Conservation (phyloP, 306 rosid species). For the Casuarina glauca region DNA sequence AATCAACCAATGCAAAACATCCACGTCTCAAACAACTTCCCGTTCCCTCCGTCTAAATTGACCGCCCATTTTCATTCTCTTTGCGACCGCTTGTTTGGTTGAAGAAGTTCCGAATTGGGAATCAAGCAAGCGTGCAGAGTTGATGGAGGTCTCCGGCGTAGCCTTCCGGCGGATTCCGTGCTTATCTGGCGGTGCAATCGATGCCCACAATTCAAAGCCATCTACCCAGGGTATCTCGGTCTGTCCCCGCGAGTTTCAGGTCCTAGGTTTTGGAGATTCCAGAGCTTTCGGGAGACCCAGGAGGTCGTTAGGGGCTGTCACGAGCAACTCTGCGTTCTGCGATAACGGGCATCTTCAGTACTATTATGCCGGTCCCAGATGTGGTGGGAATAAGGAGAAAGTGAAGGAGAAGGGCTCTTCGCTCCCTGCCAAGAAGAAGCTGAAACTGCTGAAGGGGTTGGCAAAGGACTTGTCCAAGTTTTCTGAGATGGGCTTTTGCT, state of each 20-base stretch:
- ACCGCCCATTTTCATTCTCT: no score
- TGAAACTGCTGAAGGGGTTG: slow-evolving; percentile 59
- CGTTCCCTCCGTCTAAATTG: not conserved
- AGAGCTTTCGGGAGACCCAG: slow-evolving; percentile 20
- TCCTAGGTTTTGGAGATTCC: slow-evolving; percentile 16
- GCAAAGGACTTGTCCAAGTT: slow-evolving; percentile 31
- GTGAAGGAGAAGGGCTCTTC: slow-evolving; percentile 36
- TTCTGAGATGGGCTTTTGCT: slow-evolving; percentile 38
- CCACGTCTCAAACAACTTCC: slow-evolving; percentile 23
- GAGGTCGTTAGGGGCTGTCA: slow-evolving; percentile 5
- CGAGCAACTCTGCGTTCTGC: slow-evolving; percentile 40
- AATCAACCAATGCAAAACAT: not conserved
- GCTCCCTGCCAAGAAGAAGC: slow-evolving; percentile 47
- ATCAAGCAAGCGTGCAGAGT: not conserved
- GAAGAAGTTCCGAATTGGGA: not conserved
- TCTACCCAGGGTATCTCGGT: slow-evolving; percentile 18
- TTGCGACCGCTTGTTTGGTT: not conserved
- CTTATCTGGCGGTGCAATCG: slow-evolving; percentile 21
- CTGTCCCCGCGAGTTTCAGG: slow-evolving; percentile 15
- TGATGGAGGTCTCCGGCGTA: slow-evolving; percentile 72
- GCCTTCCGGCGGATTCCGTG: slow-evolving; percentile 40
- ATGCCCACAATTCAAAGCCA: not conserved
- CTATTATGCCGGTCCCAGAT: slow-evolving; percentile 40
- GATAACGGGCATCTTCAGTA: slow-evolving; percentile 59
- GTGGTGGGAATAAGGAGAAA: slow-evolving; percentile 33